Conservation (phyloP, 352 stramenopile genomes). For the Saprolegnia diclina region DNA sequence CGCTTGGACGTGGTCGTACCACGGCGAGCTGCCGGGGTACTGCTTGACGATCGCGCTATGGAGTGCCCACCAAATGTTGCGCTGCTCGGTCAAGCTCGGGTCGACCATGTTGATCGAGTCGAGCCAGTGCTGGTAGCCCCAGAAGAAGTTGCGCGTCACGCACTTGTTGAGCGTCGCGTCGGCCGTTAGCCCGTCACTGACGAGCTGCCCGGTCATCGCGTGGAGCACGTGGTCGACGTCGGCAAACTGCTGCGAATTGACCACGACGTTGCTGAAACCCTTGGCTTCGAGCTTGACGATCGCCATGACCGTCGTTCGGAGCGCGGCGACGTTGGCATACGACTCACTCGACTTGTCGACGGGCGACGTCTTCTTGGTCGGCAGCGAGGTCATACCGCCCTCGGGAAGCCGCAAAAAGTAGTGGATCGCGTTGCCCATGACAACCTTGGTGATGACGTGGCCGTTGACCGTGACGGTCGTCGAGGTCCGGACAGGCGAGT, state of each 20-base stretch:
- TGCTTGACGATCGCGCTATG: slow-evolving; percentile 4
- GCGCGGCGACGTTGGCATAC: background rate
- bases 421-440: slow-evolving; percentile 11
- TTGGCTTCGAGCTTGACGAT: background rate
- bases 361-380: background rate
- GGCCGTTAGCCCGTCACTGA: background rate
- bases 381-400: background rate
- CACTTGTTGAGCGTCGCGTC: slow-evolving; percentile 3
- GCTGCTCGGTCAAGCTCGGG: background rate
- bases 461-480: background rate
- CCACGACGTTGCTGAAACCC: slow-evolving; percentile 6
- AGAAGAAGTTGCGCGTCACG: slow-evolving; percentile 7
- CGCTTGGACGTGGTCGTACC: slow-evolving; percentile 14
- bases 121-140: slow-evolving; percentile 24
- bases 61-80: slow-evolving; percentile 9
- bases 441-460: slow-evolving; percentile 1
- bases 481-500: background rate
- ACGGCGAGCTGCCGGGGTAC: background rate
- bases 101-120: slow-evolving; percentile 21
- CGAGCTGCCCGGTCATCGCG: background rate
- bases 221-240: slow-evolving; percentile 21
- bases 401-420: slow-evolving; percentile 22
- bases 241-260: slow-evolving; percentile 1
- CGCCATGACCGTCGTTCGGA: background rate
- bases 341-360: background rate